These are phyloP conservation scores for Phytophthora megakarya DNA, from an alignment of 352 stramenopile genomes.

Conservation along the genomic window DNA sequence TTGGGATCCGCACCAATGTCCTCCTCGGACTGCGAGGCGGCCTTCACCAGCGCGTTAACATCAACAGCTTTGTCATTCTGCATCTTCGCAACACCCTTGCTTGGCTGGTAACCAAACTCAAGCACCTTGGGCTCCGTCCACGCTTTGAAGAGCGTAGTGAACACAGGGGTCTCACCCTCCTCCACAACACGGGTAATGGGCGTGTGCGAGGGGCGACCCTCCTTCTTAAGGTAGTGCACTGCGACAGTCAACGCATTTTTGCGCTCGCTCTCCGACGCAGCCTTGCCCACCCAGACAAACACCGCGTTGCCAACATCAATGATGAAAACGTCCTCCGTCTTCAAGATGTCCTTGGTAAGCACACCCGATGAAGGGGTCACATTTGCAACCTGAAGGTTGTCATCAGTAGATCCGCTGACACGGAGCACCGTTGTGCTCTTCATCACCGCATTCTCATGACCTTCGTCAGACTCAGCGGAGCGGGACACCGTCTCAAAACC, in stretches of 20 bases:
- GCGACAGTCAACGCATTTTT: constrained; percentile 86
- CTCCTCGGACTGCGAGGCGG: constrained; percentile 56
- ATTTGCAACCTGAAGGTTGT: constrained; percentile 57
- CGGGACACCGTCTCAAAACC: constrained; percentile 79
- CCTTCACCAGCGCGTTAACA: constrained; percentile 61
- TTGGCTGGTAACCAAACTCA: constrained; percentile 65
- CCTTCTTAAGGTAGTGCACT: constrained; percentile 84
- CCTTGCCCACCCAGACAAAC: constrained; percentile 93
- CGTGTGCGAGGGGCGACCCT: constrained; percentile 59
- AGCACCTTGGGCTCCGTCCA: constrained; percentile 78
- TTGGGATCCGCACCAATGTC: constrained; percentile 70
- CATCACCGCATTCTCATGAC: constrained; percentile 61
- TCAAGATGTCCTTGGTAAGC: constrained; percentile 80
- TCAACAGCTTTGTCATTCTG: constrained; percentile 56
- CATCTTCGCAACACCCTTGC: constrained; percentile 47
- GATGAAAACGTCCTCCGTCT: constrained; percentile 92
- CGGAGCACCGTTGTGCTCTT: constrained; percentile 76
- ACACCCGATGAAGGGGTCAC: constrained; percentile 71
- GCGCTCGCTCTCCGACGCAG: constrained; percentile 82
- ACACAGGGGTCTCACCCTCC: constrained; percentile 79
- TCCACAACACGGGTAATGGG: constrained; percentile 87
- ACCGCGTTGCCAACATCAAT: constrained; percentile 89
- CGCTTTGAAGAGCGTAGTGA: constrained; percentile 84
- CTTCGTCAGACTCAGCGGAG: constrained; percentile 64
- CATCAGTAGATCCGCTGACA: constrained; percentile 72